Evolutionary conservation across 2,329 filamentous ascomycete species (phyloP), one percentile per base, ranked within the genome.

Genomic region (Boeremia lycopersici): DNA sequence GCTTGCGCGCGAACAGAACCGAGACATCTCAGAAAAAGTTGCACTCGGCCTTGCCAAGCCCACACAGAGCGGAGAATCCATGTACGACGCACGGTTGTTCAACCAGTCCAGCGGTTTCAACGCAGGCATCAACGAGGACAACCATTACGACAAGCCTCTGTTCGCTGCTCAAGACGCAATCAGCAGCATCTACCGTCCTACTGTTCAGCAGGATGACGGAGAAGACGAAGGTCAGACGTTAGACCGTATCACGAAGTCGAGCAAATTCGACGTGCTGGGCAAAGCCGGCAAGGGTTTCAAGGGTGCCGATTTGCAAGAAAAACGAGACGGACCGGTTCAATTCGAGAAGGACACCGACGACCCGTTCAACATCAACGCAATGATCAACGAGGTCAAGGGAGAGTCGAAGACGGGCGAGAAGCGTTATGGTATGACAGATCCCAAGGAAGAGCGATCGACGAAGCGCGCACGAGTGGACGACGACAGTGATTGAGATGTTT

Each of bases 31-130:
- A 1, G 95, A 99, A 73, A 98, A 97, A 80, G 90, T 99, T 30
- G 95, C 95, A 1, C 83, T 99, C 6, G 95, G 95, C 3, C 79
- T 98, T 43, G 95, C 95, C 6, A 99, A 98, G 76, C 95, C 95
- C 2, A 97, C 95, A 4, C 89, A 95, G 72, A 90, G 88, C 45
- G 89, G 89, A 50, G 95, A 99, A 75, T 88, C 90, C 23, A 98
- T 98, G 95, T 99, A 96, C 79, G 95, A 99, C 78, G 96, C 92
- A 2, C 84, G 95, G 35, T 78, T 99, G 28, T 99, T 99, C 78
- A 97, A 98, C 77, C 91, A 96, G 77, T 89, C 87, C 6, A 93
- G 89, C 65, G 95, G 95, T 0, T 96, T 99, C 72, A 89, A 92
- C 64, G 85, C 87, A 47, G 95, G 93, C 0, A 92, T 97, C 82